These are phyloP conservation scores for Pyrenula massariospora DNA, from an alignment of 495 filamentous ascomycete species.

Conservation along the genomic window DNA sequence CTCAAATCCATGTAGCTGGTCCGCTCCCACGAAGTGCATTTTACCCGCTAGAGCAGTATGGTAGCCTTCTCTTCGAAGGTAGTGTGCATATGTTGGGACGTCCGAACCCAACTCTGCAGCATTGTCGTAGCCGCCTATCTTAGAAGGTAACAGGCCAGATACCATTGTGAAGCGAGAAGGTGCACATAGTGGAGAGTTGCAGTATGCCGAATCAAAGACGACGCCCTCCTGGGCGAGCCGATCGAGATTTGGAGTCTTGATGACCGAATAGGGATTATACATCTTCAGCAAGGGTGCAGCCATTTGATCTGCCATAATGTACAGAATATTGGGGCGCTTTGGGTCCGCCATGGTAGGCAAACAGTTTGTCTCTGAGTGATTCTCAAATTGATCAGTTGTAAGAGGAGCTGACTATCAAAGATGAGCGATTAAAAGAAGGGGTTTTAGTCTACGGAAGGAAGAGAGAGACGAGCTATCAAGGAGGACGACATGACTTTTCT, in stretches of 20 bases:
- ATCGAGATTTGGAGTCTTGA: conserved; percentile 79
- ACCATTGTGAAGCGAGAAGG: conserved; percentile 84
- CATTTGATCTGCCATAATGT: conserved; percentile 91
- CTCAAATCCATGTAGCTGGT: conserved; percentile 85
- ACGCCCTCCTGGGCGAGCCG: conserved; percentile 62
- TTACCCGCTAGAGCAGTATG: conserved; percentile 80
- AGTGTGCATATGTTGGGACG: conserved; percentile 78
- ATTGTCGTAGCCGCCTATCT: conserved; percentile 81
- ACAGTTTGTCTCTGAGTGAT: no score
- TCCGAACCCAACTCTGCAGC: conserved; percentile 64
- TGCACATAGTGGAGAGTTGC: conserved; percentile 77
- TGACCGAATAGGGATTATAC: conserved; percentile 66
- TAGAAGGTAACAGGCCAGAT: conserved; percentile 73
- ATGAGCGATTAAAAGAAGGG: no score
- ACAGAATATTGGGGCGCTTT: conserved; percentile 74
- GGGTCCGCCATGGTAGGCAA: no score
- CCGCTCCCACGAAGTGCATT: conserved; percentile 92
- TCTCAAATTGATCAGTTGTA: no score
- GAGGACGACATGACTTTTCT: no score
- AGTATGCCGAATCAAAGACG: conserved; percentile 81
- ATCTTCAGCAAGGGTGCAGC: conserved; percentile 74
- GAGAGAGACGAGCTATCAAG: no score
- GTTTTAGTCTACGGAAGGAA: no score
- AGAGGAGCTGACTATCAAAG: no score
- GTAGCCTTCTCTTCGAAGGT: conserved; percentile 69